Evolutionary conservation across 2,329 filamentous ascomycete species (phyloP).

Genomic region (Exophiala viscosa): DNA sequence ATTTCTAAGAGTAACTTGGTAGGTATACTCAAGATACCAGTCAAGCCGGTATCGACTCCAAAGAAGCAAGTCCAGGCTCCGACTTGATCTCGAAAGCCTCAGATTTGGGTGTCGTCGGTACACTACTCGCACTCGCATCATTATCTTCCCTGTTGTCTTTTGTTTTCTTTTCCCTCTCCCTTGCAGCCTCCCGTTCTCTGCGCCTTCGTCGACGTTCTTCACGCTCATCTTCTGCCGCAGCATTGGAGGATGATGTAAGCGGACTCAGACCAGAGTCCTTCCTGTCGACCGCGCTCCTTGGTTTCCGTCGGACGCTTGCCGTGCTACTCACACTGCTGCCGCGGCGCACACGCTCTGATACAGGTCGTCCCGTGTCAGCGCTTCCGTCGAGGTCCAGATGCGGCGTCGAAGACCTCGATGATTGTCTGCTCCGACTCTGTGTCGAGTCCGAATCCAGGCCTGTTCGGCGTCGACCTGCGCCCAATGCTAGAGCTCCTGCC

Average conservation of each 20-base stretch:
- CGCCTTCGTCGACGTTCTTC: conserved; percentile 13
- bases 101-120: conserved; percentile 7
- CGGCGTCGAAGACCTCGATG: conserved; percentile 26
- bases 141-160: not conserved
- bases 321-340: conserved; percentile 28
- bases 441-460: conserved; percentile 21
- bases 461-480: conserved; percentile 5
- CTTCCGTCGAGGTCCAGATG: conserved; percentile 23
- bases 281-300: conserved; percentile 3
- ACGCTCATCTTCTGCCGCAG: conserved; percentile 12
- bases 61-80: not conserved
- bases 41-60: not conserved
- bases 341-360: conserved; percentile 23
- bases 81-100: conserved; percentile 1
- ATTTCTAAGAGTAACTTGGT: not conserved
- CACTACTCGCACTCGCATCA: conserved; percentile 1
- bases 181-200: conserved; percentile 15
- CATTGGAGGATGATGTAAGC: conserved; percentile 8
- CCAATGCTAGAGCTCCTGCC: not conserved
- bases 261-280: conserved; percentile 13
- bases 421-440: conserved; percentile 25
- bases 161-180: conserved; percentile 7
- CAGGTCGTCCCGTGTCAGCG: conserved; percentile 7
- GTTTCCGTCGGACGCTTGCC: conserved; percentile 22
- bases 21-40: not conserved